Evolutionary conservation across 2,329 filamentous ascomycete species (phyloP).

Genomic region (Volutella citrinella): DNA sequence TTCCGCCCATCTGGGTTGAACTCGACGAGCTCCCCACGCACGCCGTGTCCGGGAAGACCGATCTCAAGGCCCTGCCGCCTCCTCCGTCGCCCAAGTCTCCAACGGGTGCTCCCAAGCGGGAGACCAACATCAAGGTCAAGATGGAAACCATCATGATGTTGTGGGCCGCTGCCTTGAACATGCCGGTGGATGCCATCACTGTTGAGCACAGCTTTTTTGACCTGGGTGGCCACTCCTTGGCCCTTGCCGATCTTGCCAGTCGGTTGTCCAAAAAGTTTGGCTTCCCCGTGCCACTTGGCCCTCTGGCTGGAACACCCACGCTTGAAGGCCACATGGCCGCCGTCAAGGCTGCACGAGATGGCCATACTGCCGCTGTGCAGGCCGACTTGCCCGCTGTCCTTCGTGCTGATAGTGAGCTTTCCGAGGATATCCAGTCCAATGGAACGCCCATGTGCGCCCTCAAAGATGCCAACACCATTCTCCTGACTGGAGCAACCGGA

Average conservation of each 20-base stretch:
- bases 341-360: constrained; percentile 67
- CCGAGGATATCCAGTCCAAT: constrained; percentile 64
- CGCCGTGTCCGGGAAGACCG: constrained; percentile 75
- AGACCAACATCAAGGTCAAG: constrained; percentile 61
- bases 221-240: constrained; percentile 73
- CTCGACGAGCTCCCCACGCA: constrained; percentile 70
- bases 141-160: constrained; percentile 66
- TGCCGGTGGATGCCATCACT: constrained; percentile 61
- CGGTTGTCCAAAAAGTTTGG: constrained; percentile 67
- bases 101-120: constrained; percentile 37
- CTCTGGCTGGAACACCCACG: constrained; percentile 69
- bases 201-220: constrained; percentile 78
- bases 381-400: constrained; percentile 70
- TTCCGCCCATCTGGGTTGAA: constrained; percentile 74
- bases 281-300: constrained; percentile 68
- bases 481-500: constrained; percentile 73
- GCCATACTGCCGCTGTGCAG: constrained; percentile 71
- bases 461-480: constrained; percentile 63
- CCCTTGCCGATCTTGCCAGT: constrained; percentile 73
- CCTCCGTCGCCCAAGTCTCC: constrained; percentile 54
- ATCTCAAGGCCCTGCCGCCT: constrained; percentile 67
- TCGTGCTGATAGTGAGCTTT: constrained; percentile 62
- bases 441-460: constrained; percentile 54
- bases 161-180: constrained; percentile 69
- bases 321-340: constrained; percentile 70